Conservation (phyloP, 345 rosid species). For the Murraya koenigii region DNA sequence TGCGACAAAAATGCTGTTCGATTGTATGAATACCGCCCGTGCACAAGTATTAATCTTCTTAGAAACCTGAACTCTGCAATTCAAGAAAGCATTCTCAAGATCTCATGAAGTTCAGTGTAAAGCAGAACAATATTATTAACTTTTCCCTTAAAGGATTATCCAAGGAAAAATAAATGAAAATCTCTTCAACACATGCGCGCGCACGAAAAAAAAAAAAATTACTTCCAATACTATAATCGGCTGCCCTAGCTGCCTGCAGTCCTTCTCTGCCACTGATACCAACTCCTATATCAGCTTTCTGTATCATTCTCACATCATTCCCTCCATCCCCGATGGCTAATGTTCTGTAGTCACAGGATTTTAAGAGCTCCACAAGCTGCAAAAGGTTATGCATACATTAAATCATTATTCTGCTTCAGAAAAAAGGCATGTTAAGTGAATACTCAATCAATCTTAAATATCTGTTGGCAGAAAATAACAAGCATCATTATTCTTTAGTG, state of each 20-base stretch:
- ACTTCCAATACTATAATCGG: constrained; percentile 99
- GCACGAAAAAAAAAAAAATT: constrained; percentile 20
- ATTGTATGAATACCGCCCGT: constrained; percentile 96
- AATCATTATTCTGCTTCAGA: not conserved
- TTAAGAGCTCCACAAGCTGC: constrained; percentile 91
- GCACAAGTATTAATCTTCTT: constrained; percentile 88
- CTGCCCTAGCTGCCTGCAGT: constrained; percentile 98
- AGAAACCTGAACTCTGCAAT: constrained; percentile 88
- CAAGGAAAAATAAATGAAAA: not conserved
- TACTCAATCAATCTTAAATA: not conserved
- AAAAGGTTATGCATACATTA: constrained; percentile 8
- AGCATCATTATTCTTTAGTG: not conserved
- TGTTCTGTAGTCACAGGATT: constrained; percentile 93
- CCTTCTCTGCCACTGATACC: constrained; percentile 99
- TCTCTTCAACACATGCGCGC: not conserved
- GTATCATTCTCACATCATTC: constrained; percentile 99
- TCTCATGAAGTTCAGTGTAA: not conserved
- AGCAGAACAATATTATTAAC: not conserved
- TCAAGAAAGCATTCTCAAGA: constrained; percentile 19
- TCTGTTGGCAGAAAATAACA: not conserved
- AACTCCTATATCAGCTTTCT: constrained; percentile 96
- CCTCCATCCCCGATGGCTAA: constrained; percentile 99
- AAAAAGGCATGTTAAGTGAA: not conserved
- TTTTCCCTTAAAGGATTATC: not conserved
- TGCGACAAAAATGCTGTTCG: constrained; percentile 95